These are phyloP conservation scores for Podospora conica DNA, from an alignment of 495 filamentous ascomycete genomes.

Conservation along the genomic window DNA sequence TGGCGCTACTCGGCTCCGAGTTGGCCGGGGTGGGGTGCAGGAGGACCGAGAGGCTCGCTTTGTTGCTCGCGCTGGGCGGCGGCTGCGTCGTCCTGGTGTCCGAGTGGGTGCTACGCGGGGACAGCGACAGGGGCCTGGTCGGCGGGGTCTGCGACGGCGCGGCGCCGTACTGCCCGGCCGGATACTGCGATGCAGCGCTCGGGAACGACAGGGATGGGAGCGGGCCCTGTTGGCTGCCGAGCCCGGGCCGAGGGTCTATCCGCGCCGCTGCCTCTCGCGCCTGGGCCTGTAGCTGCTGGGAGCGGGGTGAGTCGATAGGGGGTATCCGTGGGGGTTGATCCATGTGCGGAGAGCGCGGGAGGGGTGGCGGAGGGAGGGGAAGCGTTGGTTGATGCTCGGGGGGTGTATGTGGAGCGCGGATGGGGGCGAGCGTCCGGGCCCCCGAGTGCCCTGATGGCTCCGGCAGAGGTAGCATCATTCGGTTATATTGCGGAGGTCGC, in stretches of 20 bases:
- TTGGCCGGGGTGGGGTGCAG: slow-evolving; percentile 30
- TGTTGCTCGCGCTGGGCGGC: slow-evolving; percentile 18
- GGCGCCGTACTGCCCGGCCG: not conserved
- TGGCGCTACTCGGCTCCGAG: slow-evolving; percentile 39
- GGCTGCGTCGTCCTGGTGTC: slow-evolving; percentile 9
- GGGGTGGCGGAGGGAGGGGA: not conserved
- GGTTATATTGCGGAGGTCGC: not conserved
- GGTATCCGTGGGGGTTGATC: slow-evolving; percentile 14
- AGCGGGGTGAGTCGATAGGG: slow-evolving; percentile 30
- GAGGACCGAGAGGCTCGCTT: slow-evolving; percentile 33
- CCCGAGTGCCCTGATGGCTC: not conserved
- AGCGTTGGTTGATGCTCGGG: not conserved
- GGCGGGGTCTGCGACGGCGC: slow-evolving; percentile 19
- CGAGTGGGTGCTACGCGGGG: slow-evolving; percentile 26
- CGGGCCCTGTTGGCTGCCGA: slow-evolving; percentile 25
- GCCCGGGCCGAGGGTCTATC: slow-evolving; percentile 30
- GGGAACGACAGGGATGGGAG: slow-evolving; percentile 17
- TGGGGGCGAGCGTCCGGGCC: not conserved
- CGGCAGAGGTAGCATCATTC: not conserved
- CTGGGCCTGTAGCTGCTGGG: slow-evolving; percentile 31
- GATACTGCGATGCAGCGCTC: slow-evolving; percentile 9
- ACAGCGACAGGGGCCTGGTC: slow-evolving; percentile 25
- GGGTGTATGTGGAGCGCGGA: not conserved
- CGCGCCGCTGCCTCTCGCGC: slow-evolving; percentile 28
- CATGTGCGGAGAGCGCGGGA: slow-evolving; percentile 21